Conservation (phyloP, 805 yeast species). For the Candida xyloterini region DNA sequence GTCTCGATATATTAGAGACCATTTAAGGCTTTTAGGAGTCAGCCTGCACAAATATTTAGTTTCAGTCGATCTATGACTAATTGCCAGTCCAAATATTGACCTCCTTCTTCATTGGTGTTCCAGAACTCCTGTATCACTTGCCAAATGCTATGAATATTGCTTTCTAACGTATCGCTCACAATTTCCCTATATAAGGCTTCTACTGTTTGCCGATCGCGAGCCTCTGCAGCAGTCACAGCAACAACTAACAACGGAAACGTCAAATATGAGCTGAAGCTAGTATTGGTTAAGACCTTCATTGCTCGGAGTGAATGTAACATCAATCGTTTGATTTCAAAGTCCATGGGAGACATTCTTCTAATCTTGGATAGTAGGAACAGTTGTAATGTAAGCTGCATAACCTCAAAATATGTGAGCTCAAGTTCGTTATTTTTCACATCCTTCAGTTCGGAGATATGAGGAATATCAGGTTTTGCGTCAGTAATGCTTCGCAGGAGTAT, state of each 20-base stretch:
- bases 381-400: conserved; percentile 19
- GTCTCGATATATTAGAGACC: background rate
- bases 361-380: conserved; percentile 21
- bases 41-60: conserved; percentile 26
- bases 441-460: conserved; percentile 4
- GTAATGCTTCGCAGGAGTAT: conserved; percentile 13
- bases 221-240: conserved; percentile 28
- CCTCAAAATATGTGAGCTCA: conserved; percentile 20
- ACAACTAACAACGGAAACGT: conserved; percentile 23
- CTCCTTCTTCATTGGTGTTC: conserved; percentile 24
- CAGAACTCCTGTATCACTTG: conserved; percentile 24
- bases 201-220: conserved; percentile 23
- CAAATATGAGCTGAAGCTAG: conserved; percentile 16
- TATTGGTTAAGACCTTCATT: conserved; percentile 13
- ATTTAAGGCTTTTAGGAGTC: conserved; percentile 1
- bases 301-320: conserved; percentile 19
- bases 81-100: conserved; percentile 23
- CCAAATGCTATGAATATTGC: conserved; percentile 21
- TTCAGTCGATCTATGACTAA: conserved; percentile 23
- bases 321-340: conserved; percentile 22
- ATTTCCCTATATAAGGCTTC: conserved; percentile 17
- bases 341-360: conserved; percentile 20
- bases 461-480: conserved; percentile 15
- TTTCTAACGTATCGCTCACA: conserved; percentile 10
- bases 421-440: conserved; percentile 11